Evolutionary conservation across 352 stramenopile genomes (phyloP).

Genomic region (Phytophthora uliginosa): DNA sequence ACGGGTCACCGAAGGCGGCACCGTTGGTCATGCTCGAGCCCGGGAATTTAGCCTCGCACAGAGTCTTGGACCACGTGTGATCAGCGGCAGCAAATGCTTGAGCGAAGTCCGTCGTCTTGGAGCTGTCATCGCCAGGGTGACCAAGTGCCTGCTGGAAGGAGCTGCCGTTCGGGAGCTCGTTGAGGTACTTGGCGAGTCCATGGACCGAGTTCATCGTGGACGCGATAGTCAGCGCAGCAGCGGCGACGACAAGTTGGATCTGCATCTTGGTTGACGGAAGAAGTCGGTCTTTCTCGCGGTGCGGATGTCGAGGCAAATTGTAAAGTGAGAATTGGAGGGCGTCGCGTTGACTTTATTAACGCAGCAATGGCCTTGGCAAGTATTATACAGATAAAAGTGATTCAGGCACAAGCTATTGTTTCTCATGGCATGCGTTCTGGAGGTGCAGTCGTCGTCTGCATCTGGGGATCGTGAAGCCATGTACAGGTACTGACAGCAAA

Average conservation of each 20-base stretch:
- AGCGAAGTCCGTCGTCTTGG: constrained; percentile 47
- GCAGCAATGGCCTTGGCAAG: not conserved
- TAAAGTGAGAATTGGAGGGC: constrained; percentile 13
- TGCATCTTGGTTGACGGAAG: constrained; percentile 18
- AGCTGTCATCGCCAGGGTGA: constrained; percentile 39
- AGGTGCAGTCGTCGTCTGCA: not conserved
- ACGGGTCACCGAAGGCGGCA: constrained; percentile 39
- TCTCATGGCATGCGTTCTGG: constrained; percentile 3
- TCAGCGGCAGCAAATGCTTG: constrained; percentile 39
- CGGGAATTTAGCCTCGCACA: constrained; percentile 51
- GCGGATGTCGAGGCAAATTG: constrained; percentile 25
- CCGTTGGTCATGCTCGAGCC: constrained; percentile 47
- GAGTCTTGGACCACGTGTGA: constrained; percentile 36
- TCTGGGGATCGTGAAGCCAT: constrained; percentile 2
- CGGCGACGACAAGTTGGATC: constrained; percentile 19
- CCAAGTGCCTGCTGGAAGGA: constrained; percentile 46
- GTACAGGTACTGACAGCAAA: constrained; percentile 3
- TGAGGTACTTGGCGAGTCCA: constrained; percentile 40
- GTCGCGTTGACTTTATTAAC: not conserved
- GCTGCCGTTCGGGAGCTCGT: constrained; percentile 53
- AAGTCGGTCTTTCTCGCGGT: constrained; percentile 4
- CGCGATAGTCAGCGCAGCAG: constrained; percentile 18
- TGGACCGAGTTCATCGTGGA: constrained; percentile 17
- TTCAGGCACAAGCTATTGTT: not conserved
- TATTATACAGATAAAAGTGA: constrained; percentile 8